Evolutionary conservation across 148 eudicot genomes (phyloP).

Genomic region (Suaeda aralocaspica): DNA sequence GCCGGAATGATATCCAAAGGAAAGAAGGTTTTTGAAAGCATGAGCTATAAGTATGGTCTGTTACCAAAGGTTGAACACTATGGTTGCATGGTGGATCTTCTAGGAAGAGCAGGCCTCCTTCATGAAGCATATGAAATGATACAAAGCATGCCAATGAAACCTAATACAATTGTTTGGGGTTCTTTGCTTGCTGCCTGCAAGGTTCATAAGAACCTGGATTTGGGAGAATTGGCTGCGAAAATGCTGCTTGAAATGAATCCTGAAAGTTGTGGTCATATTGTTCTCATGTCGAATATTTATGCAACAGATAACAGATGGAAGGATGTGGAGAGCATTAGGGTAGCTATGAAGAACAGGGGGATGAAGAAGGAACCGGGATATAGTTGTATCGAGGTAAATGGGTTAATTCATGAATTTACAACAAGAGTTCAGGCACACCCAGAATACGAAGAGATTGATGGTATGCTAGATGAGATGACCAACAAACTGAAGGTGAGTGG

Average conservation of each 20-base stretch:
- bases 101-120: conserved; percentile 53
- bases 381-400: too few species aligned
- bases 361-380: conserved; percentile 56
- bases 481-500: conserved; percentile 43
- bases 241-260: conserved; percentile 44
- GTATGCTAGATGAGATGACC: conserved; percentile 37
- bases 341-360: conserved; percentile 44
- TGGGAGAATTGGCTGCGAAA: conserved; percentile 55
- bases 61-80: conserved; percentile 53
- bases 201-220: conserved; percentile 37
- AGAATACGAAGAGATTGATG: conserved; percentile 21
- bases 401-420: too few species aligned
- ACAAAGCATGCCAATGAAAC: conserved; percentile 51
- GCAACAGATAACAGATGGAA: conserved; percentile 37
- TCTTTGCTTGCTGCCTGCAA: conserved; percentile 55
- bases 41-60: conserved; percentile 35
- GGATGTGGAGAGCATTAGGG: conserved; percentile 38
- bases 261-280: too few species aligned
- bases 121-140: conserved; percentile 44
- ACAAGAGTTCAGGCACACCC: conserved; percentile 49
- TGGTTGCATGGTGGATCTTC: conserved; percentile 60
- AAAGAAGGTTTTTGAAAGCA: conserved; percentile 29
- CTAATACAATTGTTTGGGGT: conserved; percentile 55
- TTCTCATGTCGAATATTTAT: conserved; percentile 47
- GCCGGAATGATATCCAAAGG: conserved; percentile 35